Evolutionary conservation across 2,329 filamentous ascomycete species (phyloP).

Genomic region (Claviceps paspali): DNA sequence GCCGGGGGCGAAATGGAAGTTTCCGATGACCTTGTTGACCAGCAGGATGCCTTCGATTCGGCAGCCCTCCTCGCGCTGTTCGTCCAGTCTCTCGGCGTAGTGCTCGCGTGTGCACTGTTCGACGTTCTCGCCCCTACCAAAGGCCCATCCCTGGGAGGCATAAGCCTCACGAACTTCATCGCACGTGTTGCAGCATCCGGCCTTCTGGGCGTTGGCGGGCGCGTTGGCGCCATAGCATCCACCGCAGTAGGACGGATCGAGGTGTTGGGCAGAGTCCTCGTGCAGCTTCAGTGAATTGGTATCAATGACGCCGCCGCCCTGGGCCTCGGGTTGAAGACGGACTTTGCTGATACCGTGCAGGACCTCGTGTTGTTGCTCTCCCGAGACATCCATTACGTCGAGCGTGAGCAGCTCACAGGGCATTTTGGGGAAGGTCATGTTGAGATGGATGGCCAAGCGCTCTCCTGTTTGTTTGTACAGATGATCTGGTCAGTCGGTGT

Average conservation of each 20-base stretch:
- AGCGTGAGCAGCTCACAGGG: constrained; percentile 92
- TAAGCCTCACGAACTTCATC: constrained; percentile 95
- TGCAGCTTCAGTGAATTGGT: constrained; percentile 48
- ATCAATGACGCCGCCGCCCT: constrained; percentile 67
- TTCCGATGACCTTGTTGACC: constrained; percentile 96
- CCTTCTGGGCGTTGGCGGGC: constrained; percentile 55
- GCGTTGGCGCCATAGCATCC: constrained; percentile 75
- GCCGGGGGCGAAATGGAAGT: constrained; percentile 95
- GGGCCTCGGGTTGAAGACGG: constrained; percentile 52
- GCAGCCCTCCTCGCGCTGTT: constrained; percentile 82
- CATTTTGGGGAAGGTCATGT: constrained; percentile 85
- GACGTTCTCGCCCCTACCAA: constrained; percentile 79
- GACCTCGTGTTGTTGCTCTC: constrained; percentile 89
- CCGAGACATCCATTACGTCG: constrained; percentile 98
- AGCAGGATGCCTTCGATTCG: constrained; percentile 82
- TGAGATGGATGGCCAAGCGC: constrained; percentile 98
- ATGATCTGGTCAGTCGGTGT: constrained; percentile 11
- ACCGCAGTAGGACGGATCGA: constrained; percentile 87
- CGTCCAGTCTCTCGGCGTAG: constrained; percentile 76
- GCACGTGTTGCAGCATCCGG: constrained; percentile 94
- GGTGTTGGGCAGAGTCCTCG: constrained; percentile 56
- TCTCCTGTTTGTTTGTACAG: constrained; percentile 52
- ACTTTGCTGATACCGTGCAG: constrained; percentile 88
- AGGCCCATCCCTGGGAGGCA: constrained; percentile 79
- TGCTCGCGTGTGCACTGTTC: constrained; percentile 94